Evolutionary conservation across 768 basidiomycete species (phyloP), one percentile per base, ranked within the genome.

Genomic region (Suillus luteus): DNA sequence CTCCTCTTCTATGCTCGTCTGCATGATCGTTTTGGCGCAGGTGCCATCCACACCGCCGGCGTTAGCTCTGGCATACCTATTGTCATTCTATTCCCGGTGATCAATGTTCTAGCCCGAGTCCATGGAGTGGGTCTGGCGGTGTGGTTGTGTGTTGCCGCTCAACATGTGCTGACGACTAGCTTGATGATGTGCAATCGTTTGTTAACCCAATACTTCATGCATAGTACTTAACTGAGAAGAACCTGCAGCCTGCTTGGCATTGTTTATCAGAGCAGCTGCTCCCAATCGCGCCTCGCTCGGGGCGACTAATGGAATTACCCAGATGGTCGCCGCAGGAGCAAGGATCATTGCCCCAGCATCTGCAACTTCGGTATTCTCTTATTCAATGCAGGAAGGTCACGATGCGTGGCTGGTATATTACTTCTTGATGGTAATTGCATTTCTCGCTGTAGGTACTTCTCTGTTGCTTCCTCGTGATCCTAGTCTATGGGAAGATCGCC

Each of bases 1-100:
- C 77, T 85, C 19, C 77, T 86, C 58, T 85, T 85, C 76, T 92
- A 91, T 67, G 81, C 87, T 22, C 74, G 69, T 41, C 74, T 88
- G 22, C 79, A 87, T 61, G 80, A 84, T 44, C 75, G 77, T 7
- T 84, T 81, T 62, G 91, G 91, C 5, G 81, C 87, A 44, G 86
- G 85, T 72, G 79, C 72, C n/a, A 73, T 85, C 2, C 89, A 86
- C 70, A 71, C 83, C 19, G 62, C 69, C 35, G 86, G 88, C 37
- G 73, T 90, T 41, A 70, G 75, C 10, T 76, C 82, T 31, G 79
- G 81, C 40, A 64, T 88, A 31, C 84, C 85, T 1, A 71, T 82
- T 22, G 64, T 80, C 60, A 63, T 73, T 35, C 61, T 78, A 27
- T 80, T 82, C 67, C 82, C 82, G 1, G 62, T 79, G 19, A 78